Percentiles rank a stretch among this genome's conserved stretches.
These are phyloP conservation scores for Cucurbita maxima DNA, from an alignment of 306 rosid genomes.

Conservation along the genomic window DNA sequence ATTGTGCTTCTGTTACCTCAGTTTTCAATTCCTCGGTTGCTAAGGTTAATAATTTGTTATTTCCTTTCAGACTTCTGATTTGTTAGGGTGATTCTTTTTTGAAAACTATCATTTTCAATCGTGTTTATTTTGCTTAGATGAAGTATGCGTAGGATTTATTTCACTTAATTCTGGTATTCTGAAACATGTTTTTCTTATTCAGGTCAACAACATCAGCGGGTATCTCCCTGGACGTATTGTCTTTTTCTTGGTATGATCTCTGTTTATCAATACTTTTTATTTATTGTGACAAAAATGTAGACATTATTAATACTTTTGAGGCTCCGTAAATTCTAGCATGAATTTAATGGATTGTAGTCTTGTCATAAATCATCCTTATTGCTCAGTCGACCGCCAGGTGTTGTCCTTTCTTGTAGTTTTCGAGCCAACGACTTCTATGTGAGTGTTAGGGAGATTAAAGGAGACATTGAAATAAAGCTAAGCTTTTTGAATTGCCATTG, in stretches of 20 bases:
- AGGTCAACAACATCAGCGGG: conserved; percentile 98
- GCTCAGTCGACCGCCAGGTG: too few species aligned
- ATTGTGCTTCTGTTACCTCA: background rate
- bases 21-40: background rate
- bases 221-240: conserved; percentile 98
- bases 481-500: background rate
- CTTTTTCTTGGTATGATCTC: conserved; percentile 74
- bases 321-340: background rate
- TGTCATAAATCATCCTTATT: background rate
- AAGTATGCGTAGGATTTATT: background rate
- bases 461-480: background rate
- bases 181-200: conserved; percentile 23
- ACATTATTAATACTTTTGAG: conserved; percentile 4
- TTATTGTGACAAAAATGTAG: background rate
- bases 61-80: background rate
- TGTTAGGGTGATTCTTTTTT: background rate
- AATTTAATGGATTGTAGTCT: background rate
- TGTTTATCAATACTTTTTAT: conserved; percentile 3
- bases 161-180: background rate
- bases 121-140: background rate
- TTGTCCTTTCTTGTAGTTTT: too few species aligned
- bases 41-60: background rate
- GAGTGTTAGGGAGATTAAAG: background rate
- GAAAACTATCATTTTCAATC: background rate
- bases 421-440: background rate